phyloP scores from a whole-genome alignment of 2,329 filamentous ascomycete genomes.

The Talaromyces sp. region DNA sequence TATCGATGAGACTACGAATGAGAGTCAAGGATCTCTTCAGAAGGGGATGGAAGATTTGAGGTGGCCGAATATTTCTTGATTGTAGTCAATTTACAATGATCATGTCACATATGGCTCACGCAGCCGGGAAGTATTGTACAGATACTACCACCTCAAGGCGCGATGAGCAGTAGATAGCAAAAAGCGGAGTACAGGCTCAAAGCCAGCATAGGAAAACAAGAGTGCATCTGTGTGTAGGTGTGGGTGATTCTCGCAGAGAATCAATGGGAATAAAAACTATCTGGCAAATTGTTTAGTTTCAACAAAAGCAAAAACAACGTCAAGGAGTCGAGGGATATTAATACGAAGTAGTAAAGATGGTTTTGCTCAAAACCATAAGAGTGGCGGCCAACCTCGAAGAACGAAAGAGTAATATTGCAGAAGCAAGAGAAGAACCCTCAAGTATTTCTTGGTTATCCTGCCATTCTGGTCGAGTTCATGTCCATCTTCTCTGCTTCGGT shows the following conservation, averaged over 20 bases:
- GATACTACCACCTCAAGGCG: conserved; percentile 11
- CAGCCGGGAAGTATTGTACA: conserved; percentile 9
- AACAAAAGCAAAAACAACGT: conserved; percentile 19
- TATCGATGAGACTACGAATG: not conserved
- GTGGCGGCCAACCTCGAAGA: conserved; percentile 10
- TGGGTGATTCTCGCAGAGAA: conserved; percentile 31
- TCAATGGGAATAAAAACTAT: conserved; percentile 21
- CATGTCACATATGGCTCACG: conserved; percentile 1
- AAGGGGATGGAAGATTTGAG: not conserved
- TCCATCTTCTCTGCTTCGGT: conserved; percentile 23
- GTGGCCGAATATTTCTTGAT: conserved; percentile 12
- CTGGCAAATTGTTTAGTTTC: conserved; percentile 26
- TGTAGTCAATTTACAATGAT: conserved; percentile 1
- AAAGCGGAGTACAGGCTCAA: not conserved
- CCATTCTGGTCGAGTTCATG: conserved; percentile 34
- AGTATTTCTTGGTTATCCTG: conserved; percentile 29
- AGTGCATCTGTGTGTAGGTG: conserved; percentile 18
- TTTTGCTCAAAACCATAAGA: conserved; percentile 15
- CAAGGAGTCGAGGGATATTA: conserved; percentile 27
- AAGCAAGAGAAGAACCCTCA: conserved; percentile 9
- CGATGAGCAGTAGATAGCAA: conserved; percentile 2
- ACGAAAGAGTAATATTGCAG: conserved; percentile 8
- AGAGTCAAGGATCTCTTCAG: not conserved
- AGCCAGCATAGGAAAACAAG: not conserved
- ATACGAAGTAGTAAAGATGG: not conserved